Conservation (phyloP, 2,329 filamentous ascomycete genomes). For the Diaporthe vaccinii region DNA sequence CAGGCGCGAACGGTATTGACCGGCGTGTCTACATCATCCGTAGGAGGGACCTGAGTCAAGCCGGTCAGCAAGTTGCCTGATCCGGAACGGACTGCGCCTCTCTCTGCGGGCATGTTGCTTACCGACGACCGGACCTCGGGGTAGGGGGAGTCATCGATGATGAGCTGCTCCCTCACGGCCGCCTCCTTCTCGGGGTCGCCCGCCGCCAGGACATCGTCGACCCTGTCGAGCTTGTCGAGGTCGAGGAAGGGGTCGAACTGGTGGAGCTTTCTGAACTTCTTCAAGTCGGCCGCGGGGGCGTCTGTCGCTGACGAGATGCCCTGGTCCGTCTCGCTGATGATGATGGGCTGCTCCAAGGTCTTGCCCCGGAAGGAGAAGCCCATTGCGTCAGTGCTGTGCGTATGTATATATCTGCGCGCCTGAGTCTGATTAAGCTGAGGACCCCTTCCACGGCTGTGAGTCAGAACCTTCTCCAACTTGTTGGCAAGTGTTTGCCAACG, state of each 20-base stretch:
- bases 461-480: neutral
- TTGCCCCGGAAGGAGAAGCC: constrained; percentile 31
- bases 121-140: constrained; percentile 49
- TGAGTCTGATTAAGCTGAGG: too few species aligned
- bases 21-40: constrained; percentile 21
- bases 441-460: neutral
- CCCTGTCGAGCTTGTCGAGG: constrained; percentile 25
- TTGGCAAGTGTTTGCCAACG: neutral
- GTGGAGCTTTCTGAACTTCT: constrained; percentile 33
- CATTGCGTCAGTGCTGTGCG: neutral
- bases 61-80: constrained; percentile 11
- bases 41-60: constrained; percentile 15
- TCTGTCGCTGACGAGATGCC: neutral
- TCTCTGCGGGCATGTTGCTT: too few species aligned
- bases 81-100: neutral
- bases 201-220: constrained; percentile 23
- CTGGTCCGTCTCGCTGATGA: neutral
- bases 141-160: constrained; percentile 34
- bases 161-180: constrained; percentile 23
- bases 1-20: constrained; percentile 29
- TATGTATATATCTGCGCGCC: neutral
- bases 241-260: constrained; percentile 29
- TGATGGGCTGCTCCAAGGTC: constrained; percentile 12
- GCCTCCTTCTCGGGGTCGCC: constrained; percentile 24
- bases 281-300: neutral